phyloP scores from a whole-genome alignment of 345 rosid species.

The Populus pruinosa region DNA sequence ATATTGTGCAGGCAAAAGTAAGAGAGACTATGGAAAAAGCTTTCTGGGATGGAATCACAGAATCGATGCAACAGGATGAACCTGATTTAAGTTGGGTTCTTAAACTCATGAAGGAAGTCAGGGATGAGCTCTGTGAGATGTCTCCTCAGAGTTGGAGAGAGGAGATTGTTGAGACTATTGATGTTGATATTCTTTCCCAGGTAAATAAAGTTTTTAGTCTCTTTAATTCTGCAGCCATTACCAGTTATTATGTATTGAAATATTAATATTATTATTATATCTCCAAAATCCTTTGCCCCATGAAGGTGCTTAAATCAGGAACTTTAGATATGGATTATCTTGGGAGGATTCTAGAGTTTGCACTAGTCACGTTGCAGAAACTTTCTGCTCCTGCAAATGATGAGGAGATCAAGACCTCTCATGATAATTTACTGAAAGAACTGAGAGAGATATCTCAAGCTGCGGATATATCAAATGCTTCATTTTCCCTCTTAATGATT shows the following conservation, averaged over 20 bases:
- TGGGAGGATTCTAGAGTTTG: constrained; percentile 68
- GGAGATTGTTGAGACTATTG: constrained; percentile 62
- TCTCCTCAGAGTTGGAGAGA: constrained; percentile 78
- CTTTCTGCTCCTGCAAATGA: constrained; percentile 78
- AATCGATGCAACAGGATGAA: constrained; percentile 56
- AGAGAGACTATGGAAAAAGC: constrained; percentile 79
- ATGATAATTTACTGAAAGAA: constrained; percentile 52
- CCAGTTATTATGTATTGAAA: too few relatives aligned
- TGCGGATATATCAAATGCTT: constrained; percentile 39
- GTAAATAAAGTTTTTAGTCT: constrained; percentile 30
- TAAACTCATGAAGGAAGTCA: constrained; percentile 77
- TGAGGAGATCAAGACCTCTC: constrained; percentile 48
- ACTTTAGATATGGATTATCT: constrained; percentile 66
- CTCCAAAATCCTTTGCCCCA: constrained; percentile 3
- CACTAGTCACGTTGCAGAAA: constrained; percentile 65
- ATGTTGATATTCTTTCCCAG: constrained; percentile 73
- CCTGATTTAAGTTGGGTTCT: constrained; percentile 64
- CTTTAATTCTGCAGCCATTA: not conserved
- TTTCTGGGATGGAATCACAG: constrained; percentile 78
- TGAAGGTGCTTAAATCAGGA: constrained; percentile 68
- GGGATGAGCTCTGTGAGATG: constrained; percentile 82
- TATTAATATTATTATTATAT: not conserved
- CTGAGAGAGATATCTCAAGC: constrained; percentile 54
- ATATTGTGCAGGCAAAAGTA: constrained; percentile 50
- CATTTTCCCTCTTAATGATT: constrained; percentile 53